Conservation (phyloP, 805 yeast genomes). For the Sporopachydermia lactativora region DNA sequence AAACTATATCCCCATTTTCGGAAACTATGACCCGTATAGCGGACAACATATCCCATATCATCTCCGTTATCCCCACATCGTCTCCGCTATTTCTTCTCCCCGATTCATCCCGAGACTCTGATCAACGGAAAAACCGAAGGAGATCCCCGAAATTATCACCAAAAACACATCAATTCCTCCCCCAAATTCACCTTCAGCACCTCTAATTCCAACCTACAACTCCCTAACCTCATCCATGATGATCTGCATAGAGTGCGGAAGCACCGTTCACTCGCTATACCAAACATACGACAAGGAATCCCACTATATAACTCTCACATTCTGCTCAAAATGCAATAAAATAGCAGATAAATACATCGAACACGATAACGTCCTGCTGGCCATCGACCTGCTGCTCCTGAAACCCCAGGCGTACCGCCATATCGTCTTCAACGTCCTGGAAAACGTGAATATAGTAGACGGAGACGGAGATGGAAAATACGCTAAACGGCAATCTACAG, state of each 20-base stretch:
- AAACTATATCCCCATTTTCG: no score
- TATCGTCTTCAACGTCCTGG: slow-evolving; percentile 57
- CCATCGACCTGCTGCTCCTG: slow-evolving; percentile 69
- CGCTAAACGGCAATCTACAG: not conserved
- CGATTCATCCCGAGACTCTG: no score
- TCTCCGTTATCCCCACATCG: no score
- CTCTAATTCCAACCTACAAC: not conserved
- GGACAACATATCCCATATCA: no score
- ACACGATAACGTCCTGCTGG: slow-evolving; percentile 69
- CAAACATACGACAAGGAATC: slow-evolving; percentile 52
- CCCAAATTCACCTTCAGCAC: no score
- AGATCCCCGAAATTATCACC: no score
- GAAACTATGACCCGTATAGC: no score
- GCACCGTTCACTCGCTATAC: slow-evolving; percentile 49
- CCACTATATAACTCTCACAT: slow-evolving; percentile 58
- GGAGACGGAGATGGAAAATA: no score
- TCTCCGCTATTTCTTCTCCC: no score
- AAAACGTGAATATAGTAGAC: slow-evolving; percentile 5
- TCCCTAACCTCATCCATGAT: slow-evolving; percentile 24
- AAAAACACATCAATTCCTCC: no score
- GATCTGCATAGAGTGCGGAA: slow-evolving; percentile 87
- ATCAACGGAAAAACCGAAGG: no score
- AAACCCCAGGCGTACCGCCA: slow-evolving; percentile 86
- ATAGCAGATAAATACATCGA: slow-evolving; percentile 89
- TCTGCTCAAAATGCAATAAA: slow-evolving; percentile 55